Evolutionary conservation across 768 basidiomycete genomes (phyloP), one percentile per base, ranked within the genome.

Genomic region (Hydnum rufescens): DNA sequence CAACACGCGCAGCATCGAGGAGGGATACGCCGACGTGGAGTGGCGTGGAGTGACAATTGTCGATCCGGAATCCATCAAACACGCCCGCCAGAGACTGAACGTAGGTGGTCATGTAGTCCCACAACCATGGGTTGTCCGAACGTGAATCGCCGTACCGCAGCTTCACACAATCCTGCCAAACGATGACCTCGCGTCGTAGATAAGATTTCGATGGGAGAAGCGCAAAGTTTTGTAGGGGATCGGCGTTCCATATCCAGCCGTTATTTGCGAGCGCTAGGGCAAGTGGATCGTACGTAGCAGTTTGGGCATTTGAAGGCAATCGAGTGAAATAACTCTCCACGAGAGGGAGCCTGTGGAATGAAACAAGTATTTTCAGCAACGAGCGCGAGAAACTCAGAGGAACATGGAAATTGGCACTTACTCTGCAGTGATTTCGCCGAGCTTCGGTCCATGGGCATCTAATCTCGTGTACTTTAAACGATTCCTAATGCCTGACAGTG

Each of bases 31-130:
- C 95, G n/a, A 97, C 89, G 58, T 87, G 78, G 31, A 97, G 67
- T 13, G 95, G 95, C 0, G 95, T 99, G 3, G 93, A 97, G 66
- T 99, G 93, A 57, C 89, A 95, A 62, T 99, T 99, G 67, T 99
- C 95, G 59, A 99, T 82, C 28, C 95, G 77, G 74, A 99, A 99
- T 5, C 95, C 95, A 55, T 96, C 83, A 62, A 96, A 99, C 4
- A 75, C 74, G 34, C 67, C 68, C 0, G 93, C 95, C 26, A 97
- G 79, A 5, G 72, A 71, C 48, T 71, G 73, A 53, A 90, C 85
- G 59, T 99, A 97, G 51, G 70, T 67, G 6, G 73, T 80, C 78
- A 97, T 96, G 65, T 89, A 80, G 31, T 74, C 63, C 95, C 95
- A 99, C 42, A 97, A 69, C 86, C 86, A 96, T 0, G 89, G 89